Conservation (phyloP, 805 yeast genomes). For the Saccharomycopsis sp. region DNA sequence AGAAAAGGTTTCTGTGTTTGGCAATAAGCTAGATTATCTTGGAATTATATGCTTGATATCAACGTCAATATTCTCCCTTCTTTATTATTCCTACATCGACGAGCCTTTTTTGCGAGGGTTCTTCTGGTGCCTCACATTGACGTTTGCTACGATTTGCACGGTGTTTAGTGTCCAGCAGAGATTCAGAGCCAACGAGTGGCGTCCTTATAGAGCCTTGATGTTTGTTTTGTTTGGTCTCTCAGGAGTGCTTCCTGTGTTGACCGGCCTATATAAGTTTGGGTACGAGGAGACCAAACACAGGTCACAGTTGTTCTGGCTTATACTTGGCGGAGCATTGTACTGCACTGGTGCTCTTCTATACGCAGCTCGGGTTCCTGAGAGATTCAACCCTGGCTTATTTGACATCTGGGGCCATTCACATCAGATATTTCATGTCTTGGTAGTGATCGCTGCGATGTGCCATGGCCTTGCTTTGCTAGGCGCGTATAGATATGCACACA, state of each 20-base stretch:
- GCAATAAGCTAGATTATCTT: conserved; percentile 68
- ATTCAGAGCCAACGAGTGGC: conserved; percentile 65
- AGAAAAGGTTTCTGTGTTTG: conserved; percentile 41
- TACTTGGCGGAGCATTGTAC: conserved; percentile 67
- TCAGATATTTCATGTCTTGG: conserved; percentile 74
- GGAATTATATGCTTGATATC: conserved; percentile 68
- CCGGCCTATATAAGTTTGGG: conserved; percentile 48
- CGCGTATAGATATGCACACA: conserved; percentile 48
- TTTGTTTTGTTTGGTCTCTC: conserved; percentile 77
- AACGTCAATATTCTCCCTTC: conserved; percentile 49
- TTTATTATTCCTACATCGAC: conserved; percentile 46
- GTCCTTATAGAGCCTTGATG: conserved; percentile 71
- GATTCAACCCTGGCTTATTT: conserved; percentile 51
- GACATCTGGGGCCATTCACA: conserved; percentile 79
- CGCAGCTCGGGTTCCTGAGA: conserved; percentile 75
- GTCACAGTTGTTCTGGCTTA: conserved; percentile 53
- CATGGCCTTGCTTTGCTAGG: conserved; percentile 60
- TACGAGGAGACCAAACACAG: conserved; percentile 39
- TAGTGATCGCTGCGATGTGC: conserved; percentile 67
- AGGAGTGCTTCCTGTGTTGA: conserved; percentile 62
- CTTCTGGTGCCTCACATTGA: conserved; percentile 41
- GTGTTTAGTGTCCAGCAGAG: conserved; percentile 54
- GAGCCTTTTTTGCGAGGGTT: conserved; percentile 28
- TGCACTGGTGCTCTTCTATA: conserved; percentile 74
- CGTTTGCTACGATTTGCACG: conserved; percentile 57